Evolutionary conservation across 2,329 filamentous ascomycete genomes (phyloP).

Genomic region (Monosporascus sp.): DNA sequence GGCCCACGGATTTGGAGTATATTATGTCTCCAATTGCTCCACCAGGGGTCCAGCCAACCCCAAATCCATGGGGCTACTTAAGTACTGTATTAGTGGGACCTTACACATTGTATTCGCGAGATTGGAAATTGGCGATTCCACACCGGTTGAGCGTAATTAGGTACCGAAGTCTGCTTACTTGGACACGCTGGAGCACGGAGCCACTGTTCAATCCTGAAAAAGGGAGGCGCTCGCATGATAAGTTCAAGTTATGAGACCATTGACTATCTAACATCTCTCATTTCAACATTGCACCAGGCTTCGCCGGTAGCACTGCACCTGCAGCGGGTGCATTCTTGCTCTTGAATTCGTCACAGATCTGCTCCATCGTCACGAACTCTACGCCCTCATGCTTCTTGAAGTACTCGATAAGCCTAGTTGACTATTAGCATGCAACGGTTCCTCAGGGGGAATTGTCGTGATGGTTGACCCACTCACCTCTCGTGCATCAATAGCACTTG

Average conservation of each 20-base stretch:
- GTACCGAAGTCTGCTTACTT: too few species aligned
- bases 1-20: neutral
- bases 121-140: too few species aligned
- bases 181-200: too few species aligned
- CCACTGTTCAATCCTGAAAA: too few species aligned
- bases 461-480: conserved; percentile 34
- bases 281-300: neutral
- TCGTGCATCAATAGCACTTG: conserved; percentile 72
- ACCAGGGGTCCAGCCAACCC: neutral
- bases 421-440: conserved; percentile 10
- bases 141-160: too few species aligned
- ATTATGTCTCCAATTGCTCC: neutral
- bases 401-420: conserved; percentile 55
- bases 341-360: conserved; percentile 71
- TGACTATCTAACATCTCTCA: neutral
- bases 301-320: conserved; percentile 59
- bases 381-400: conserved; percentile 58
- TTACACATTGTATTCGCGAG: neutral
- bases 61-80: neutral
- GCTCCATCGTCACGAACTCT: conserved; percentile 59
- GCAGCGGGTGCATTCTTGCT: conserved; percentile 51
- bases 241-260: too few species aligned
- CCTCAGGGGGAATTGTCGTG: neutral
- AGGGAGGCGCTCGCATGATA: too few species aligned
- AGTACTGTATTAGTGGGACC: too few species aligned